phyloP scores from a whole-genome alignment of 768 basidiomycete species.

The Termitomyces heimii region DNA sequence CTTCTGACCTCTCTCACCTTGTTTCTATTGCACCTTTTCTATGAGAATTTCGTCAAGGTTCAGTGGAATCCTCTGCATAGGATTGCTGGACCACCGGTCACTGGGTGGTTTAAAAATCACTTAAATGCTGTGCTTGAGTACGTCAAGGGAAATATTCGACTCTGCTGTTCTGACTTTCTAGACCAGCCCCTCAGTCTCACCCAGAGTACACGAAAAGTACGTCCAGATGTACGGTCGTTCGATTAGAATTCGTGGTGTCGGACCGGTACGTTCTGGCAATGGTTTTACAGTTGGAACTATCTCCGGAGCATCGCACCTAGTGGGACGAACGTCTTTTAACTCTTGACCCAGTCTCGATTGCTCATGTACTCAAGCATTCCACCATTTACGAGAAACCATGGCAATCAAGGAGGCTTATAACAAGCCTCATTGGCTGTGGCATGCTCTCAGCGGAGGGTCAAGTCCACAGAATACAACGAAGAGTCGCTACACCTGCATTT shows the following conservation, averaged over 20 bases:
- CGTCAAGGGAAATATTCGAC: constrained; percentile 14
- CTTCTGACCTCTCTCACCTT: neutral
- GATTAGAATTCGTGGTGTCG: constrained; percentile 61
- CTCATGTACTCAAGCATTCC: constrained; percentile 68
- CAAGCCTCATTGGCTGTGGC: constrained; percentile 75
- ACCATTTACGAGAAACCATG: constrained; percentile 80
- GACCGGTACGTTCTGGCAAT: constrained; percentile 44
- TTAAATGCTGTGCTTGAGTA: constrained; percentile 55
- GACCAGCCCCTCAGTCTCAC: constrained; percentile 44
- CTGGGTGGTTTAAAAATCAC: constrained; percentile 46
- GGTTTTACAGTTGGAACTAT: neutral
- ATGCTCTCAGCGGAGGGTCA: constrained; percentile 80
- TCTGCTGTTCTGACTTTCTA: neutral
- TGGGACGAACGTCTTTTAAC: constrained; percentile 79
- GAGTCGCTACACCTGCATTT: constrained; percentile 74
- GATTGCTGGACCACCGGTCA: constrained; percentile 57
- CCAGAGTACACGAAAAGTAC: constrained; percentile 45
- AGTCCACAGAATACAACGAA: constrained; percentile 73
- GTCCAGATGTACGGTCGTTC: constrained; percentile 61
- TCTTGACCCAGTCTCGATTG: constrained; percentile 69
- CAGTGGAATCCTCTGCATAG: constrained; percentile 41
- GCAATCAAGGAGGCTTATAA: constrained; percentile 70
- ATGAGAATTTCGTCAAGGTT: constrained; percentile 25
- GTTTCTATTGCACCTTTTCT: constrained; percentile 21
- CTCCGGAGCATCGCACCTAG: constrained; percentile 25